Conservation (phyloP, 768 basidiomycete genomes). For the Gautieria morchelliformis region DNA sequence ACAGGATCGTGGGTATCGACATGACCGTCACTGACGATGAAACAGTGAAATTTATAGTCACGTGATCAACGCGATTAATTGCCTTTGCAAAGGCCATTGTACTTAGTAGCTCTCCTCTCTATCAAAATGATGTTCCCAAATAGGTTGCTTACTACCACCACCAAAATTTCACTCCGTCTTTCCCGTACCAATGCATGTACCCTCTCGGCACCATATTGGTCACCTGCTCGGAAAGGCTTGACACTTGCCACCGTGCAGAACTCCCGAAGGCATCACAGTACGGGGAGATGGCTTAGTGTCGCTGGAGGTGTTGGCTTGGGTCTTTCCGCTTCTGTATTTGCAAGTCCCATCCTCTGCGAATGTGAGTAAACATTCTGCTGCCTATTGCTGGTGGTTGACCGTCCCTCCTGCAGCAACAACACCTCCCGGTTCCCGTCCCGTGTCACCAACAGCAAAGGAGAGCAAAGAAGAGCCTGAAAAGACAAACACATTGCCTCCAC, state of each 20-base stretch:
- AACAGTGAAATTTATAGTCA: no score
- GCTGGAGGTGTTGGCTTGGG: conserved; percentile 4
- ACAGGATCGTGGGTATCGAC: background rate
- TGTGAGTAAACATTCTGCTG: background rate
- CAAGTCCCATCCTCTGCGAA: background rate
- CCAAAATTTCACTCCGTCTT: no score
- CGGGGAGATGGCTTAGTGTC: background rate
- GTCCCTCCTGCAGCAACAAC: background rate
- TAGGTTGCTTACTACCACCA: no score
- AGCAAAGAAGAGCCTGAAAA: background rate
- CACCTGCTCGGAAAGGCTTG: background rate
- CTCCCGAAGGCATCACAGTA: background rate
- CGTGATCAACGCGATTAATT: no score
- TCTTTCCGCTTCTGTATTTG: background rate
- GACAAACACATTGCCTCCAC: conserved; percentile 23
- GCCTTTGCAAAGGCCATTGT: no score
- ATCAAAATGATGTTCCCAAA: no score
- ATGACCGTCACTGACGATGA: no score
- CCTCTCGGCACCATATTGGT: background rate
- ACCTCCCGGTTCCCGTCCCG: background rate
- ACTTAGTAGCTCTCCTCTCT: no score
- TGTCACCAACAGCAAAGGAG: background rate
- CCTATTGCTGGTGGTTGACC: background rate
- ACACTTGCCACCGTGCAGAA: background rate
- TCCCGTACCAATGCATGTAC: no score